These are phyloP conservation scores for Haplographium delicatum DNA, from an alignment of 495 filamentous ascomycete genomes.

Conservation along the genomic window DNA sequence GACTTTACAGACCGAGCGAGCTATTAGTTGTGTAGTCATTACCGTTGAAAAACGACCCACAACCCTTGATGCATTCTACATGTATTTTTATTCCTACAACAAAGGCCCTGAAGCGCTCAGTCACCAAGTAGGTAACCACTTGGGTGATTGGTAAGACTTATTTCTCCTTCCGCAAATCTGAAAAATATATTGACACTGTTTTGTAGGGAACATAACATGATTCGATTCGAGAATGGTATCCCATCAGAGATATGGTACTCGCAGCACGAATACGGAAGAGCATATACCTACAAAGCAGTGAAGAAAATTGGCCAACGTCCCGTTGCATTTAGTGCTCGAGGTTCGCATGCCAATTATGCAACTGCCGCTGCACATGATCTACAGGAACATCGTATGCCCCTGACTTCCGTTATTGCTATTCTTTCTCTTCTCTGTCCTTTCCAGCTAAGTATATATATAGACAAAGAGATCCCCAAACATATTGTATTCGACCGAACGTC, in stretches of 20 bases:
- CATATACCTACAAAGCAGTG: slow-evolving; percentile 53
- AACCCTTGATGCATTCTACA: slow-evolving; percentile 92
- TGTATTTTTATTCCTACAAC: slow-evolving; percentile 99
- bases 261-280: slow-evolving; percentile 51
- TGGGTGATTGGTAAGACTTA: too few species aligned
- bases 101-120: too few species aligned
- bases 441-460: too few species aligned
- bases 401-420: too few species aligned
- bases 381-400: too few species aligned
- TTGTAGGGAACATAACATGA: slow-evolving; percentile 40
- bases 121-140: too few species aligned
- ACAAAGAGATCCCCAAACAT: slow-evolving; percentile 8
- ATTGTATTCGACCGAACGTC: neutral
- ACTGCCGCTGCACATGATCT: slow-evolving; percentile 36
- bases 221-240: slow-evolving; percentile 54
- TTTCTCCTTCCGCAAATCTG: too few species aligned
- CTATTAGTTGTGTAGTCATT: slow-evolving; percentile 21
- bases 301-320: slow-evolving; percentile 49
- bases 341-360: slow-evolving; percentile 57
- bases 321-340: slow-evolving; percentile 48
- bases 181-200: too few species aligned
- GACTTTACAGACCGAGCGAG: slow-evolving; percentile 16
- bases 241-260: slow-evolving; percentile 46
- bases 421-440: too few species aligned
- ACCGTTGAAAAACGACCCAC: slow-evolving; percentile 29